Evolutionary conservation across 2,329 filamentous ascomycete genomes (phyloP).

Genomic region (Aspergillus piperis): DNA sequence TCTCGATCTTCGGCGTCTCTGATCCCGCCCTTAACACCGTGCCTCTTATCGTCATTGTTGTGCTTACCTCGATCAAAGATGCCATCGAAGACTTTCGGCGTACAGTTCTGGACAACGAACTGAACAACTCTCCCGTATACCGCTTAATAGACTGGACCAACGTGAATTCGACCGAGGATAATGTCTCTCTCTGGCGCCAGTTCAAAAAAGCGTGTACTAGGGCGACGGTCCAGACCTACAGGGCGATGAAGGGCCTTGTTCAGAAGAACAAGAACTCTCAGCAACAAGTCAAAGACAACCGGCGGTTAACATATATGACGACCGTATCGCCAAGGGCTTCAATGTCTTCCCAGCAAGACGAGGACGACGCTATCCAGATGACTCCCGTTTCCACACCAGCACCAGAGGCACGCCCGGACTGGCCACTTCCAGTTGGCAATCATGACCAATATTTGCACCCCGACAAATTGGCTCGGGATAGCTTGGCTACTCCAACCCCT

Average conservation of each 20-base stretch:
- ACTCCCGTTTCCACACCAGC: constrained; percentile 86
- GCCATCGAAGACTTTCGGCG: constrained; percentile 92
- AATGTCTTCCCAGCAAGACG: constrained; percentile 53
- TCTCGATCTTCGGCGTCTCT: constrained; percentile 88
- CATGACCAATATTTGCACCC: constrained; percentile 37
- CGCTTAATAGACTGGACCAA: constrained; percentile 86
- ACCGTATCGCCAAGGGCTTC: constrained; percentile 58
- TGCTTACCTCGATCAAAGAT: constrained; percentile 88
- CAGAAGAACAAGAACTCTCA: constrained; percentile 47
- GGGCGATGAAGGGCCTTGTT: constrained; percentile 52
- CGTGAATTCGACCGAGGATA: constrained; percentile 86
- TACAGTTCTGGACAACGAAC: constrained; percentile 84
- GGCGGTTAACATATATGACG: constrained; percentile 68
- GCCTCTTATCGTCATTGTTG: constrained; percentile 88
- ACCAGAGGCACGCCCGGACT: constrained; percentile 54
- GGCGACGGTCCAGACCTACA: constrained; percentile 58
- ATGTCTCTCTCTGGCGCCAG: constrained; percentile 79
- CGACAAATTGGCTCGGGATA: constrained; percentile 32
- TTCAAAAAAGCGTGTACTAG: constrained; percentile 85
- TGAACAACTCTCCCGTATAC: constrained; percentile 96
- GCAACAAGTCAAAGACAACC: constrained; percentile 48
- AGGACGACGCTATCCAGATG: constrained; percentile 81
- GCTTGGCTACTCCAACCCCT: constrained; percentile 24
- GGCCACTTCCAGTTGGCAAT: constrained; percentile 35
- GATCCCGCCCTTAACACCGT: constrained; percentile 90